These are phyloP conservation scores for Wickerhamiella domercqiae DNA, from an alignment of 805 yeast species.

Conservation along the genomic window DNA sequence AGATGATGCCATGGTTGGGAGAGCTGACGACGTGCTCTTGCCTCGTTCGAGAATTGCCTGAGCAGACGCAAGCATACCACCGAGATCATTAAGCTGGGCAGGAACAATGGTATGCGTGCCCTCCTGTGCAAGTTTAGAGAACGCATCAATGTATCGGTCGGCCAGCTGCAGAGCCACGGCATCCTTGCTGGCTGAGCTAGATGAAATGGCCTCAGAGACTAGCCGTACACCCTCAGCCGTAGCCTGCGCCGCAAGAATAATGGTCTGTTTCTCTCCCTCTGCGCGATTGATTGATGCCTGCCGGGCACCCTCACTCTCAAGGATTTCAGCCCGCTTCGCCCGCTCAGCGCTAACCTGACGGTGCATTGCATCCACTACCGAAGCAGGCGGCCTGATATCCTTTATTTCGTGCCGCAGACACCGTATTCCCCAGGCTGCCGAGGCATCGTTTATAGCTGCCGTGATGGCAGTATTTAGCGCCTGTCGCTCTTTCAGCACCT, in stretches of 20 bases:
- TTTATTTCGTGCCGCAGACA: conserved; percentile 76
- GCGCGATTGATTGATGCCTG: conserved; percentile 69
- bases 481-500: conserved; percentile 65
- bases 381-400: conserved; percentile 75
- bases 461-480: conserved; percentile 58
- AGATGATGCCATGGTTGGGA: no score
- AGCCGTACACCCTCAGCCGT: conserved; percentile 54
- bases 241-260: conserved; percentile 68
- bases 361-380: conserved; percentile 82
- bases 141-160: conserved; percentile 68
- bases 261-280: conserved; percentile 62
- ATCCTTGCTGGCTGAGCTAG: conserved; percentile 54
- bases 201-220: conserved; percentile 51
- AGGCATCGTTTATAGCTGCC: conserved; percentile 68
- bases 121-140: conserved; percentile 70
- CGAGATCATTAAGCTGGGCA: conserved; percentile 56
- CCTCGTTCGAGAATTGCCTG: conserved; percentile 53
- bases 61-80: conserved; percentile 62
- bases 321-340: conserved; percentile 72
- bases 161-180: conserved; percentile 73
- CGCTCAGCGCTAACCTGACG: conserved; percentile 80
- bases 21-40: no score
- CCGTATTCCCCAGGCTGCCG: conserved; percentile 70
- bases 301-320: conserved; percentile 73
- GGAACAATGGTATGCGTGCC: conserved; percentile 66